Conservation (phyloP, 2,329 filamentous ascomycete species). For the Paracoccidioides brasiliensis region DNA sequence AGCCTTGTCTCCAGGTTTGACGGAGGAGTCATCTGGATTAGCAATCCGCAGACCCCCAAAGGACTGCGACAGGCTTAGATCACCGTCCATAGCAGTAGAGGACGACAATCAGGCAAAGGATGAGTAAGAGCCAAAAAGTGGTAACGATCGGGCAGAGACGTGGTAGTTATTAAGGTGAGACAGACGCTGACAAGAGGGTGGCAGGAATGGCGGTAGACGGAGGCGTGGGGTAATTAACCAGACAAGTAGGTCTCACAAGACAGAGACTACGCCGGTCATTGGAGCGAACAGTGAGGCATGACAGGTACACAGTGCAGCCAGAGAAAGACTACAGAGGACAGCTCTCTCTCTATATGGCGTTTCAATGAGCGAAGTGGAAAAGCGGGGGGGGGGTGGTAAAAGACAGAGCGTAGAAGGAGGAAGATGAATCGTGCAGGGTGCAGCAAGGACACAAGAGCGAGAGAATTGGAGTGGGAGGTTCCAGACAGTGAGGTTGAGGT, state of each 20-base stretch:
- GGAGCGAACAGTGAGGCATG: slow-evolving; percentile 6
- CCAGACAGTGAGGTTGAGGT: not conserved
- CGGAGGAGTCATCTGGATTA: slow-evolving; percentile 69
- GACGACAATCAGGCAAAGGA: not conserved
- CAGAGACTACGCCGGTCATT: slow-evolving; percentile 9
- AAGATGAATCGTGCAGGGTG: not conserved
- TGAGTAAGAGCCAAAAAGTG: not conserved
- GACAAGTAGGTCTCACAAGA: slow-evolving; percentile 6
- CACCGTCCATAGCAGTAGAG: slow-evolving; percentile 61
- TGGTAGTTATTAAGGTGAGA: not conserved
- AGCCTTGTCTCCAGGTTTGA: slow-evolving; percentile 24
- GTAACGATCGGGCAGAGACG: not conserved
- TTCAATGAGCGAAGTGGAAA: not conserved
- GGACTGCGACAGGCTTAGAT: slow-evolving; percentile 82
- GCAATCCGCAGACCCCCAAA: slow-evolving; percentile 91
- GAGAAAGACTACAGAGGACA: not conserved
- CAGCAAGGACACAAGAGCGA: not conserved
- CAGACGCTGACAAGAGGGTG: not conserved
- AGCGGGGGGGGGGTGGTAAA: not conserved
- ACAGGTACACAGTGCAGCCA: slow-evolving; percentile 2
- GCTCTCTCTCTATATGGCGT: not conserved
- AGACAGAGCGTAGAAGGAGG: not conserved
- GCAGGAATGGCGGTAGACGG: not conserved
- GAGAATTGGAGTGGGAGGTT: not conserved
- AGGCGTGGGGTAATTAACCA: slow-evolving; percentile 4